Percentiles rank a stretch among this genome's conserved stretches.
Evolutionary conservation across 805 yeast genomes (phyloP).

Genomic region (Metschnikowia continentalis): DNA sequence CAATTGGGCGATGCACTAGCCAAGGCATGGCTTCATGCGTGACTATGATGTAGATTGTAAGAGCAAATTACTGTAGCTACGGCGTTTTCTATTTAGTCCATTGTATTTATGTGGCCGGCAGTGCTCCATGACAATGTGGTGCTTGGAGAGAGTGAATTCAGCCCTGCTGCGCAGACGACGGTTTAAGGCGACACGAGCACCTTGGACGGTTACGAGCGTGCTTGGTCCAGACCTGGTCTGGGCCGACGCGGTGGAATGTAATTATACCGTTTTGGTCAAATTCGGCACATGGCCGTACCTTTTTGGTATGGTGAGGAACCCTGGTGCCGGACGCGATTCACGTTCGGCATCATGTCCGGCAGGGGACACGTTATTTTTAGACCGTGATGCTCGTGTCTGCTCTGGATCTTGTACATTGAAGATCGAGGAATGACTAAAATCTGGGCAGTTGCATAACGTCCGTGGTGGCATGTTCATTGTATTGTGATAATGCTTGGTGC

Average conservation of each 20-base stretch:
- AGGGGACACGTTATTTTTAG: background rate
- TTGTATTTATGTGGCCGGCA: no score
- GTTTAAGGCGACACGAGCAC: background rate
- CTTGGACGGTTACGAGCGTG: background rate
- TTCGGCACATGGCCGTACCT: background rate
- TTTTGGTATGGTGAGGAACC: background rate
- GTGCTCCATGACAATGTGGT: no score
- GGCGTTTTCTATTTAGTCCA: no score
- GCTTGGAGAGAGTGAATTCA: no score
- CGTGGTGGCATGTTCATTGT: no score
- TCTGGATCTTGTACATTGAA: background rate
- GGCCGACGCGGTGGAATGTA: background rate
- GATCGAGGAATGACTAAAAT: no score
- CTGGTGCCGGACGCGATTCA: conserved; percentile 3
- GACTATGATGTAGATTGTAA: no score
- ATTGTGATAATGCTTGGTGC: no score
- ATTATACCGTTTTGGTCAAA: background rate
- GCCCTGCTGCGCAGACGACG: background rate
- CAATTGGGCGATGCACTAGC: no score
- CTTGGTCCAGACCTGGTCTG: background rate
- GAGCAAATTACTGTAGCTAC: no score
- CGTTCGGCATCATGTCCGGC: background rate
- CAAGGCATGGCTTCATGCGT: no score
- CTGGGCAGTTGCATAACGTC: no score
- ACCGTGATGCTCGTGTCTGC: background rate